Percentiles rank a stretch among this genome's conserved stretches.
Evolutionary conservation across 306 rosid genomes (phyloP).

Genomic region (Glycine tomentella): DNA sequence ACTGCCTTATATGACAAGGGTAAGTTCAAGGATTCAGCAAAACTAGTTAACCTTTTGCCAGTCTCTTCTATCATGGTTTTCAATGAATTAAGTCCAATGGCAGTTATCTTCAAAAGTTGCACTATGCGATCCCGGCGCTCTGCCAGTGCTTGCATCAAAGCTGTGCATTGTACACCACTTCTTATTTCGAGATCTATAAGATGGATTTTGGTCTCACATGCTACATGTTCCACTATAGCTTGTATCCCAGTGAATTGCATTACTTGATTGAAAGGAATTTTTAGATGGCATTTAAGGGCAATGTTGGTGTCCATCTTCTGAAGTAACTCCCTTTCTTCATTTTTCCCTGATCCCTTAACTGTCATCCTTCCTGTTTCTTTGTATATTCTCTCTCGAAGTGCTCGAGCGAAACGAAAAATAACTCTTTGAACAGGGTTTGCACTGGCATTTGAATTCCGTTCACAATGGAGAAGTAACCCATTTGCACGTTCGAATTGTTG

Average conservation of each 20-base stretch:
- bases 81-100: conserved; percentile 51
- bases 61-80: conserved; percentile 50
- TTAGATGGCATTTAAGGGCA: conserved; percentile 48
- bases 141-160: conserved; percentile 68
- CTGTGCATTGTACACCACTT: conserved; percentile 68
- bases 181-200: conserved; percentile 66
- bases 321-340: conserved; percentile 13
- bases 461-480: conserved; percentile 61
- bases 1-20: conserved; percentile 63
- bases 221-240: conserved; percentile 68
- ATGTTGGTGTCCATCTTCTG: conserved; percentile 31
- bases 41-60: conserved; percentile 58
- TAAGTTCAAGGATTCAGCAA: conserved; percentile 68
- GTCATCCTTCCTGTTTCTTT: conserved; percentile 54
- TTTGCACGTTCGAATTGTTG: conserved; percentile 71
- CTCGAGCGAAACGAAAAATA: conserved; percentile 61
- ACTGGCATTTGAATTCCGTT: conserved; percentile 53
- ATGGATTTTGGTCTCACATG: conserved; percentile 59
- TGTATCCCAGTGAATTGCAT: conserved; percentile 63
- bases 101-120: conserved; percentile 62
- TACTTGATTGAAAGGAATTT: conserved; percentile 65
- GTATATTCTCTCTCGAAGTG: conserved; percentile 66
- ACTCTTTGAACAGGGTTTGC: conserved; percentile 61
- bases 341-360: conserved; percentile 12
- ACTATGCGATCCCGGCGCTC: conserved; percentile 52